These are phyloP conservation scores for Talaromyces rugulosus DNA, from an alignment of 2,329 filamentous ascomycete species.

Conservation along the genomic window DNA sequence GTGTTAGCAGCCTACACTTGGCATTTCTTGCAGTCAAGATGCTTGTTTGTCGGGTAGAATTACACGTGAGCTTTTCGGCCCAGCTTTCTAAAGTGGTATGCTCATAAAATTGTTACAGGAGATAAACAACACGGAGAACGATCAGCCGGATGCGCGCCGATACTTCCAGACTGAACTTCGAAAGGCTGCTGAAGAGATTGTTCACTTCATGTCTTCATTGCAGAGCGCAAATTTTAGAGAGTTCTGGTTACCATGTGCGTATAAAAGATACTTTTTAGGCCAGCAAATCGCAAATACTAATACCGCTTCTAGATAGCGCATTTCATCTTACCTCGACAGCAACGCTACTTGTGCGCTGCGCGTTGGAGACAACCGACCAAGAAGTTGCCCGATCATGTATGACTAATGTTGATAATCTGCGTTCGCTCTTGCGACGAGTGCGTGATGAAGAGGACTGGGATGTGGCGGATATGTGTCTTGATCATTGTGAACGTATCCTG, in stretches of 20 bases:
- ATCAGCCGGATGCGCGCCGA: constrained; percentile 46
- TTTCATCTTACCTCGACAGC: constrained; percentile 52
- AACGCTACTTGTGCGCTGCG: constrained; percentile 50
- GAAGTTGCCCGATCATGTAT: constrained; percentile 45
- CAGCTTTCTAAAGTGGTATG: neutral
- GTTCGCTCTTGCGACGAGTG: constrained; percentile 45
- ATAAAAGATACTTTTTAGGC: constrained; percentile 5
- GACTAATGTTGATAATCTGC: constrained; percentile 44
- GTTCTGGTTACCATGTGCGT: constrained; percentile 49
- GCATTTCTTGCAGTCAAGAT: constrained; percentile 44
- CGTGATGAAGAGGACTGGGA: constrained; percentile 52
- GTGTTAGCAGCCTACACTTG: constrained; percentile 42
- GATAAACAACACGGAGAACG: constrained; percentile 37
- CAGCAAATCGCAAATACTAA: neutral
- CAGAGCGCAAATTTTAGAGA: constrained; percentile 46
- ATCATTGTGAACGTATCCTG: constrained; percentile 45
- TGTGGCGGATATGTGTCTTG: constrained; percentile 51
- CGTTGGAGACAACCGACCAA: constrained; percentile 47
- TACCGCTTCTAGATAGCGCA: constrained; percentile 38
- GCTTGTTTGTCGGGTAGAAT: constrained; percentile 44
- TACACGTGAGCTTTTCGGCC: constrained; percentile 36
- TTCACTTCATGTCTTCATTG: constrained; percentile 48
- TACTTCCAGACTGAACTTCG: constrained; percentile 47
- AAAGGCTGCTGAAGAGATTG: constrained; percentile 42
- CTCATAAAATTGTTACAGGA: constrained; percentile 26